Evolutionary conservation across 2,329 filamentous ascomycete species (phyloP).

Genomic region (Hansfordia pulvinata): DNA sequence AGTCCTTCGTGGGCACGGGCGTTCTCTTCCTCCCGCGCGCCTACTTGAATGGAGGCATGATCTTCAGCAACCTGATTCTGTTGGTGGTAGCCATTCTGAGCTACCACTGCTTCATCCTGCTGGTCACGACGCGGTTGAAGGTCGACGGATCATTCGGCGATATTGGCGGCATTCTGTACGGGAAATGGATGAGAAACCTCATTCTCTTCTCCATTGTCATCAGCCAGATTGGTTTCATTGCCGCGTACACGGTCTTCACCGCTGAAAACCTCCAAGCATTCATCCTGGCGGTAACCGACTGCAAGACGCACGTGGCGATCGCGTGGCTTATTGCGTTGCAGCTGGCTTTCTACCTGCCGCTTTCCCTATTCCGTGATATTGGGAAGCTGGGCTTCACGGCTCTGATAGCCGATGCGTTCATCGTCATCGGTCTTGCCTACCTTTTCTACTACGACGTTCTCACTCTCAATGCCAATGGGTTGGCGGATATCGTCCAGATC

Average conservation of each 20-base stretch:
- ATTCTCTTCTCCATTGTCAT: conserved; percentile 89
- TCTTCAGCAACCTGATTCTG: conserved; percentile 90
- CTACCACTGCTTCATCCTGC: conserved; percentile 94
- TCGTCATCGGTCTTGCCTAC: conserved; percentile 81
- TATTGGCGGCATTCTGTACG: conserved; percentile 85
- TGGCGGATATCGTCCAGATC: conserved; percentile 81
- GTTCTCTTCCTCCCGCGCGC: conserved; percentile 87
- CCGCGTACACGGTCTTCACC: conserved; percentile 93
- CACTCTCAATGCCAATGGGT: conserved; percentile 62
- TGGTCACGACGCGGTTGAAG: conserved; percentile 74
- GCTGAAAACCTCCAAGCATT: conserved; percentile 93
- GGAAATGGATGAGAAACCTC: conserved; percentile 74
- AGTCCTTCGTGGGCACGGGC: conserved; percentile 95
- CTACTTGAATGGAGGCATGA: conserved; percentile 92
- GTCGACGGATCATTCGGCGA: conserved; percentile 95
- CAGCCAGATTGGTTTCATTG: conserved; percentile 89
- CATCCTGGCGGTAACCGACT: conserved; percentile 80
- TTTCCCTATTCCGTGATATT: conserved; percentile 90
- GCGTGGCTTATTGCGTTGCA: conserved; percentile 88
- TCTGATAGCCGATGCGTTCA: conserved; percentile 86
- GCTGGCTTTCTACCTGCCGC: conserved; percentile 86
- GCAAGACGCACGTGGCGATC: conserved; percentile 73
- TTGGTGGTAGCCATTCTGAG: conserved; percentile 73
- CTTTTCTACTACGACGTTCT: conserved; percentile 91
- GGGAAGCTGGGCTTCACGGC: conserved; percentile 95